Conservation (phyloP, 2,329 filamentous ascomycete species). For the Chrysoporthe cubensis region DNA sequence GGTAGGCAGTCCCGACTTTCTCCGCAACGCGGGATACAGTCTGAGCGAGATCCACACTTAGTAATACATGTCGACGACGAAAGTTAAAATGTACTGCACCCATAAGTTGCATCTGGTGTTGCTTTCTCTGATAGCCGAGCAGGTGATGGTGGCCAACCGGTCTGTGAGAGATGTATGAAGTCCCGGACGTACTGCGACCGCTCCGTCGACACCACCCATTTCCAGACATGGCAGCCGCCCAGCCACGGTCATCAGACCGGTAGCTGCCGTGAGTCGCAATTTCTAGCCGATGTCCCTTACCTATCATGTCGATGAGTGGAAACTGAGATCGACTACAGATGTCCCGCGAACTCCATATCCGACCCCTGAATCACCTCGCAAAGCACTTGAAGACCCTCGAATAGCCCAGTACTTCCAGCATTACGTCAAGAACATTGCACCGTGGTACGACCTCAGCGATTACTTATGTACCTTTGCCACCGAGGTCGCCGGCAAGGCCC, state of each 20-base stretch:
- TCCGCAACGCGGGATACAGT: not conserved
- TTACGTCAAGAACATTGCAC: not conserved
- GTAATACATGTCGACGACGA: not conserved
- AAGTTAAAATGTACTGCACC: not conserved
- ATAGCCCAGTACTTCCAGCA: slow-evolving; percentile 1
- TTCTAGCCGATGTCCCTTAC: not conserved
- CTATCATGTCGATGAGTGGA: not conserved
- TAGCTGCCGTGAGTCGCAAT: not conserved
- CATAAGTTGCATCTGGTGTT: no score
- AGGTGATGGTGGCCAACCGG: not conserved
- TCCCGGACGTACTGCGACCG: not conserved
- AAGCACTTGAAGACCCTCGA: not conserved
- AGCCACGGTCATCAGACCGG: not conserved
- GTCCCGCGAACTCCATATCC: not conserved
- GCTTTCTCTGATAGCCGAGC: not conserved
- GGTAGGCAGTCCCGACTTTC: not conserved
- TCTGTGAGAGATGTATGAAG: not conserved
- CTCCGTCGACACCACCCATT: not conserved
- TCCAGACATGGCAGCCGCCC: not conserved
- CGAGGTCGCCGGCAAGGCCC: not conserved
- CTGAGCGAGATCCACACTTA: not conserved
- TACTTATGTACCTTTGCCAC: not conserved
- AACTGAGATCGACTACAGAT: not conserved
- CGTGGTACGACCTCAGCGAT: not conserved
- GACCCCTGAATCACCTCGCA: not conserved